Conservation (phyloP, 805 yeast species). For the Candida piceae region DNA sequence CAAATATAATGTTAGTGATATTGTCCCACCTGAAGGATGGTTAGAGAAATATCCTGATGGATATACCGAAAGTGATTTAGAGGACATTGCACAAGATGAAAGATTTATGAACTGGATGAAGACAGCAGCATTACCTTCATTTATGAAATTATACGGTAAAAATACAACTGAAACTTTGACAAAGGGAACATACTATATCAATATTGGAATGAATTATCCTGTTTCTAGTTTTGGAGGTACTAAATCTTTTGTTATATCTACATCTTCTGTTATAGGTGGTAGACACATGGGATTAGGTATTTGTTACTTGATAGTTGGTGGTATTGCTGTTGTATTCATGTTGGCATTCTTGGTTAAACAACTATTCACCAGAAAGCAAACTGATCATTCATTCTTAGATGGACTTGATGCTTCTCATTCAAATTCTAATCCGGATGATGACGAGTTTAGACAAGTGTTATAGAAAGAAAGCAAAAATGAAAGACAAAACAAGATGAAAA, state of each 20-base stretch:
- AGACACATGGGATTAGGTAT: slow-evolving; percentile 80
- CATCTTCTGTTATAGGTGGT: slow-evolving; percentile 83
- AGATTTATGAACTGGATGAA: slow-evolving; percentile 97
- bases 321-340: slow-evolving; percentile 65
- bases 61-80: slow-evolving; percentile 76
- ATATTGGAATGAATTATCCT: slow-evolving; percentile 74
- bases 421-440: slow-evolving; percentile 3
- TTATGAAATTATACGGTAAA: slow-evolving; percentile 75
- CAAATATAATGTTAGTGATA: slow-evolving; percentile 55
- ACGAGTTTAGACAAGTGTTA: slow-evolving; percentile 16
- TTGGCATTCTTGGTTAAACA: slow-evolving; percentile 75
- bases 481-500: too few relatives aligned
- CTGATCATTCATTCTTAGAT: slow-evolving; percentile 27
- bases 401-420: slow-evolving; percentile 14
- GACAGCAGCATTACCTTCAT: slow-evolving; percentile 89
- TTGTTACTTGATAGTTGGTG: slow-evolving; percentile 81
- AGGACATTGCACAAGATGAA: slow-evolving; percentile 72
- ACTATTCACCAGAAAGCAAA: slow-evolving; percentile 42
- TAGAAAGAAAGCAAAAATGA: too few relatives aligned
- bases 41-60: slow-evolving; percentile 73
- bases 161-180: slow-evolving; percentile 54
- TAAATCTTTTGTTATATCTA: slow-evolving; percentile 74
- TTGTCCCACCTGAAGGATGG: slow-evolving; percentile 97
- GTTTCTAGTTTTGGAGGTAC: slow-evolving; percentile 83
- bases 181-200: slow-evolving; percentile 66